Conservation (phyloP, 2,329 filamentous ascomycete species). For the Calonectria ilicicola region DNA sequence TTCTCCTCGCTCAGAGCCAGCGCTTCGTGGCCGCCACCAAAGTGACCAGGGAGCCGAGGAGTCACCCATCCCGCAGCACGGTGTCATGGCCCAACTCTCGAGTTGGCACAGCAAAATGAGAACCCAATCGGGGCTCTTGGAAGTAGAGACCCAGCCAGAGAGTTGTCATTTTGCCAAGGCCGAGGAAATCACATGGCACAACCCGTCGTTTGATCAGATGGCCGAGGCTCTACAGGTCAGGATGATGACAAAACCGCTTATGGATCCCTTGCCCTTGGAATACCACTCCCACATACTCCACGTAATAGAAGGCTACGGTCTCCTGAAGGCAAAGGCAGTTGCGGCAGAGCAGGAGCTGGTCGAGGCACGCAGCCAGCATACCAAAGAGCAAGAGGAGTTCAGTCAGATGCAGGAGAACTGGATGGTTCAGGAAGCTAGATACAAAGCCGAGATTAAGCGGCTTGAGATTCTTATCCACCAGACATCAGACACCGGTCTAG, state of each 20-base stretch:
- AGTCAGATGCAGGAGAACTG: conserved; percentile 36
- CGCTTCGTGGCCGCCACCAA: conserved; percentile 32
- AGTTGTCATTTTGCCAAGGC: conserved; percentile 30
- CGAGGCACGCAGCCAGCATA: conserved; percentile 48
- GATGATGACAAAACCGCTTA: conserved; percentile 52
- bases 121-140: background rate
- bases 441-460: conserved; percentile 47
- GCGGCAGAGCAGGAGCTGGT: conserved; percentile 52
- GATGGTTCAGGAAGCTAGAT: conserved; percentile 37
- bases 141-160: conserved; percentile 24
- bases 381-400: conserved; percentile 52
- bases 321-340: conserved; percentile 41
- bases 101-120: conserved; percentile 29
- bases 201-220: conserved; percentile 58
- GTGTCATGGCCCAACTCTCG: conserved; percentile 21
- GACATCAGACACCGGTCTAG: conserved; percentile 57
- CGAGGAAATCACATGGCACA: conserved; percentile 48
- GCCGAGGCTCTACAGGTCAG: conserved; percentile 56
- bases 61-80: background rate
- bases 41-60: conserved; percentile 14
- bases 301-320: conserved; percentile 51
- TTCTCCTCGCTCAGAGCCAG: conserved; percentile 37
- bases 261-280: conserved; percentile 52
- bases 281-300: conserved; percentile 57
- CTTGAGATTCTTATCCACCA: conserved; percentile 46